These are phyloP conservation scores for Mediolabrus comicus DNA, from an alignment of 108 stramenopile genomes.

Conservation along the genomic window DNA sequence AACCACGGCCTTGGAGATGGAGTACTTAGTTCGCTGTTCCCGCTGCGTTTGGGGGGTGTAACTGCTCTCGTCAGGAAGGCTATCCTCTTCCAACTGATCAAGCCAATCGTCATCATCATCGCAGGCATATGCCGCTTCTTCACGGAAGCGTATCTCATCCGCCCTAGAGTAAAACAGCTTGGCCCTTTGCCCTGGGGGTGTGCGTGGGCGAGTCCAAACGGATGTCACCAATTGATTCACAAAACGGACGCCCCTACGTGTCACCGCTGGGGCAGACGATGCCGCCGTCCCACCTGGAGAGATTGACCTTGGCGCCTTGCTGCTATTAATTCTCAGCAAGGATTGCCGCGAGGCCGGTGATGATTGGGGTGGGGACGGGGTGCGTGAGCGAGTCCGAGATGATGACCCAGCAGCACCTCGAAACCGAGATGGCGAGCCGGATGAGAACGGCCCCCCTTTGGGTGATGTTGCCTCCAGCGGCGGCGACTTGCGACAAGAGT, in stretches of 20 bases:
- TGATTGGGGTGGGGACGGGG: constrained; percentile 11
- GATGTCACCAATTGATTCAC: constrained; percentile 4
- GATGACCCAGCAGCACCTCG: constrained; percentile 1
- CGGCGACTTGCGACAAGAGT: neutral
- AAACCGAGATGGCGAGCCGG: constrained; percentile 29
- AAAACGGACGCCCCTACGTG: constrained; percentile 28
- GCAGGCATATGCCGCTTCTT: constrained; percentile 20
- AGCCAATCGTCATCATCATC: constrained; percentile 1
- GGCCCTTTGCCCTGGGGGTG: constrained; percentile 25
- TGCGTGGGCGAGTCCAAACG: constrained; percentile 29
- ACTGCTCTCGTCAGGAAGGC: neutral
- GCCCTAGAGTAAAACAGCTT: constrained; percentile 36
- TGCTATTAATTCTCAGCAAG: neutral
- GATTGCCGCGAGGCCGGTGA: constrained; percentile 4
- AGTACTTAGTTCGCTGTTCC: constrained; percentile 19
- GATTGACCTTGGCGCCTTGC: constrained; percentile 20
- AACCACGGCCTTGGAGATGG: constrained; percentile 43
- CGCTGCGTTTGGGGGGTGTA: neutral
- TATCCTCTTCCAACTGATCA: constrained; percentile 1
- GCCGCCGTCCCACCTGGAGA: constrained; percentile 30
- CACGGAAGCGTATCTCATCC: constrained; percentile 39
- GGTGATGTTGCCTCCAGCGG: neutral
- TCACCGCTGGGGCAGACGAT: constrained; percentile 9
- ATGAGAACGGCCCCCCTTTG: neutral
- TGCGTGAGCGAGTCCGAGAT: constrained; percentile 11